Base-by-base conservation (phyloP, 2,329 filamentous ascomycete genomes). In the Celoporthe dispersa region DNA sequence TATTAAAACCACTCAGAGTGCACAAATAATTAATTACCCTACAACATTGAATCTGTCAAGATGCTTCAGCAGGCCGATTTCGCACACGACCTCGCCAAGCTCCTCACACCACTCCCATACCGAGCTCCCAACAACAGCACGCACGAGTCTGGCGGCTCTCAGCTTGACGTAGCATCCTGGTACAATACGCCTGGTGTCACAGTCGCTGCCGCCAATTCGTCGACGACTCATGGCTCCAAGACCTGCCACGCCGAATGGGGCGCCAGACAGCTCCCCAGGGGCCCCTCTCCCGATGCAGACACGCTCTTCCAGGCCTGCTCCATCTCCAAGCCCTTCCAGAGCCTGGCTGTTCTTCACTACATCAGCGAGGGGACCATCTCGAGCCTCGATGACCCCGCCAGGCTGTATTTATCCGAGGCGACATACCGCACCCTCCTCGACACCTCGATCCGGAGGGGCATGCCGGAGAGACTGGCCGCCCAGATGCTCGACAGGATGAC, bases 221-320 rank as follows among this genome's bases (percentile, higher is more conserved):
- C 65, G 5, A 41, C 39, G 48, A 16, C 37, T 35, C 16, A 33
- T 22, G 55, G 39, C 60, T 44, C 39, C 19, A 28, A 44, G 19
- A n/a, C 53, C 64, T 51, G 64, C 11, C 64, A 67, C 14, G 68
- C 61, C 37, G 55, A 51, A 55, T 68, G 68, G 68, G 68, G 68
- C 41, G 57, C 25, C 25, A 51, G 53, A 28, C n/a, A 60, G 33
- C 65, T 70, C 12, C 65, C 65, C 25, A 41, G 16, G 16, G 65
- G 53, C 5, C 60, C 60, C 12, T 12, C 41, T 60, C 68, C 64
- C 37, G 68, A 70, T 41, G 41, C 55, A 53, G 35, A 65, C 41
- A 70, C 68, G 25, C 66, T 70, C n/a, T 70, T 70, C 33, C 68
- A 70, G 33, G 68, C 68, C 28, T 68, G 65, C 53, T 70, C 68